Percentiles rank a stretch among this genome's conserved stretches.
Conservation (phyloP, 495 filamentous ascomycete genomes). For the Aspergillus diversus region DNA sequence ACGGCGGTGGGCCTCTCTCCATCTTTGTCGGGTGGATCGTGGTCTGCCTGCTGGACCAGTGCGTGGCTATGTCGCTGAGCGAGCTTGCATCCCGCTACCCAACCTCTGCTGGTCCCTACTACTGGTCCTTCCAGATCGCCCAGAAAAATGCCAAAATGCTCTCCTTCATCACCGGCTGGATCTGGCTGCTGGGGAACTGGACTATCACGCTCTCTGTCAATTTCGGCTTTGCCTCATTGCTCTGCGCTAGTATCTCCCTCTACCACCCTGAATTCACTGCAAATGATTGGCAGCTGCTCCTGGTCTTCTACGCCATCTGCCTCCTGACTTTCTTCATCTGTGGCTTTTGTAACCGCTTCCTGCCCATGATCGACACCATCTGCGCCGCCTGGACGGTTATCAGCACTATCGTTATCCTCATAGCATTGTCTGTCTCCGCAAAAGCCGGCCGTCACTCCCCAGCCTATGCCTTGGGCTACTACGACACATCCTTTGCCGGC, state of each 20-base stretch:
- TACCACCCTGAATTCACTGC: slow-evolving; percentile 60
- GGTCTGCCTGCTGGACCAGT: slow-evolving; percentile 42
- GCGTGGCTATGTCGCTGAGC: slow-evolving; percentile 47
- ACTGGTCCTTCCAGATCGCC: slow-evolving; percentile 52
- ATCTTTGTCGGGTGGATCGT: slow-evolving; percentile 52
- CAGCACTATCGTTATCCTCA: slow-evolving; percentile 45
- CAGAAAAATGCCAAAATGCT: slow-evolving; percentile 39
- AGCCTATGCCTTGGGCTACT: slow-evolving; percentile 46
- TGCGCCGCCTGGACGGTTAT: slow-evolving; percentile 45
- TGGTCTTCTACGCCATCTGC: slow-evolving; percentile 62
- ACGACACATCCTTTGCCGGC: slow-evolving; percentile 51
- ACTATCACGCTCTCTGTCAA: slow-evolving; percentile 71
- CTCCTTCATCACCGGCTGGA: slow-evolving; percentile 70
- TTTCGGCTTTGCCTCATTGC: slow-evolving; percentile 65
- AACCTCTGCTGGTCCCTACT: slow-evolving; percentile 55
- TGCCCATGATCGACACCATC: slow-evolving; percentile 56
- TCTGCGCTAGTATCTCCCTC: slow-evolving; percentile 55
- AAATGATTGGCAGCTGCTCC: slow-evolving; percentile 59
- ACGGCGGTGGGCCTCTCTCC: slow-evolving; percentile 45
- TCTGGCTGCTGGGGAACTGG: slow-evolving; percentile 69
- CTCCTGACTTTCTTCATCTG: slow-evolving; percentile 59
- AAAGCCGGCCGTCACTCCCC: slow-evolving; percentile 46
- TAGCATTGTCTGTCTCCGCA: slow-evolving; percentile 46
- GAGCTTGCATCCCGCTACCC: slow-evolving; percentile 56
- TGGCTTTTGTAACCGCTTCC: slow-evolving; percentile 56